Base-by-base conservation (phyloP, 1,139 yeast species). In the Hyphopichia burtonii region DNA sequence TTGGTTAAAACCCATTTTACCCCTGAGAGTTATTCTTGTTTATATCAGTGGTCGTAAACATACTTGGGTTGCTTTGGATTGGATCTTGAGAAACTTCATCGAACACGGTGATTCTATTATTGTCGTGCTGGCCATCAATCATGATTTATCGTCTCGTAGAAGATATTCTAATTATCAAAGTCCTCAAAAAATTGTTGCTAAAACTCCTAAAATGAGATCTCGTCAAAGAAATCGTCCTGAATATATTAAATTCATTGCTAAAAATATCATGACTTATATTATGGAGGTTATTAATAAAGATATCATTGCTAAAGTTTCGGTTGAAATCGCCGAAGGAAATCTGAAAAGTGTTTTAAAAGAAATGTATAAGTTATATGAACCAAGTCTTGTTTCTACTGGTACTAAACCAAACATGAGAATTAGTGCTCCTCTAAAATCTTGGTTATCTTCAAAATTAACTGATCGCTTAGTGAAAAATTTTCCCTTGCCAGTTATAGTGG, bases 51-150 rank as follows among this genome's bases (percentile, higher is more conserved):
- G 89, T 1, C 67, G 91, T 46, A 74, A 68, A 37, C 91, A 85
- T 61, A 83, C 93, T 0, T 86, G 94, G 93, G 88, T 83, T 3
- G 83, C 89, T 0, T 63, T 86, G 38, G 95, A 86, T 57, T 86
- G 86, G 85, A 65, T 78, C 3, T 60, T 85, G 44, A 67, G 66
- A 35, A 64, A 67, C 36, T 64, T 82, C 15, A 58, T 82, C 11
- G 80, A 76, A 49, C 66, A 81, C 51, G 86, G 88, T 7, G 94
- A 86, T 56, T 74, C 81, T 8, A 62, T 86, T 2, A 76, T 86
- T 5, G 74, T 86, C 9, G 87, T 52, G 58, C 78, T 65, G 2
- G 67, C 77, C 7, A 56, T 71, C 14, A 53, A 60, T 39, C 47
- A 38, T 5, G 28, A 38, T 18, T 38, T 33, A 18, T 11, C 22